A percentile compares a stretch with the other conserved stretches of the same genome.
These are phyloP conservation scores for Taxillus chinensis DNA, from an alignment of 164 flowering plant species.

Conservation along the genomic window DNA sequence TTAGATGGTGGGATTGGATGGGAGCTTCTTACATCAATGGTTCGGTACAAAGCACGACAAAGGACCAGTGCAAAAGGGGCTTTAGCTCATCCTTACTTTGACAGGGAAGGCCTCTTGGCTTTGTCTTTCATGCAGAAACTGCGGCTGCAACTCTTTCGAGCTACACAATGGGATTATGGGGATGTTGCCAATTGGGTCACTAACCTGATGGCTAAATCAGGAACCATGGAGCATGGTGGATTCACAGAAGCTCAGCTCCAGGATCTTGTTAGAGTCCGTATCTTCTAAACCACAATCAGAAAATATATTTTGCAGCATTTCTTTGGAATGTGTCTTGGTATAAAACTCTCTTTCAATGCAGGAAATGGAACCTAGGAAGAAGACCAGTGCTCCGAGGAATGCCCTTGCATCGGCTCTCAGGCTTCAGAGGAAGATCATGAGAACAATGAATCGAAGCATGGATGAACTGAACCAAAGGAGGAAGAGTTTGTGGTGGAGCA, in stretches of 20 bases:
- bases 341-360: slow-evolving; percentile 15
- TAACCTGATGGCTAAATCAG: slow-evolving; percentile 87
- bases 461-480: slow-evolving; percentile 57
- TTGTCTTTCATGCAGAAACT: slow-evolving; percentile 81
- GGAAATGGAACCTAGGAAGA: slow-evolving; percentile 66
- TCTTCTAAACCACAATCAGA: slow-evolving; percentile 7
- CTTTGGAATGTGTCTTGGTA: no score
- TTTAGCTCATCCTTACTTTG: slow-evolving; percentile 88
- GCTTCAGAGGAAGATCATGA: slow-evolving; percentile 61
- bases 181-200: slow-evolving; percentile 79
- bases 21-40: slow-evolving; percentile 95
- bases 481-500: slow-evolving; percentile 98
- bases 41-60: slow-evolving; percentile 80
- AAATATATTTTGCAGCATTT: no score
- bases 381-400: slow-evolving; percentile 55
- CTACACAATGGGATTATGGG: slow-evolving; percentile 82
- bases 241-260: slow-evolving; percentile 92
- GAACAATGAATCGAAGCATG: slow-evolving; percentile 68
- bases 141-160: slow-evolving; percentile 62
- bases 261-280: slow-evolving; percentile 47
- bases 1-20: slow-evolving; percentile 89
- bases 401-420: slow-evolving; percentile 74
- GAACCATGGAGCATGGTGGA: slow-evolving; percentile 81
- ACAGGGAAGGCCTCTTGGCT: slow-evolving; percentile 66
- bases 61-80: slow-evolving; percentile 89